Conservation (phyloP, 108 stramenopile species). For the Cyclostephanos tholiformis region DNA sequence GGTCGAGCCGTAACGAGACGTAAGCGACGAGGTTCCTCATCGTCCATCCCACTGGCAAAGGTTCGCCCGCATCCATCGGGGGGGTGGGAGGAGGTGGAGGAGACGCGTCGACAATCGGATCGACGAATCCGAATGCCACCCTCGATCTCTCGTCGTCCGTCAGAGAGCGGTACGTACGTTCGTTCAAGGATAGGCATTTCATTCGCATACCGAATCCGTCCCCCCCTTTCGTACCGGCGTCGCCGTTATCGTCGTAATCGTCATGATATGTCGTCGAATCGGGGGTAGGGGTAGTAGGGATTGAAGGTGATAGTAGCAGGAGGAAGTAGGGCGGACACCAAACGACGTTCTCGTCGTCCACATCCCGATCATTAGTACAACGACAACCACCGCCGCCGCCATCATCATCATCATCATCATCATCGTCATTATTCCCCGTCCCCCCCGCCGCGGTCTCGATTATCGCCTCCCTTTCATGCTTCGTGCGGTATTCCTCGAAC, state of each 20-base stretch:
- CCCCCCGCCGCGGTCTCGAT: neutral
- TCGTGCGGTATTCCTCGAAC: slow-evolving; percentile 25
- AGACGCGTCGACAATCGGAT: slow-evolving; percentile 40
- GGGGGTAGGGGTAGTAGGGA: no score
- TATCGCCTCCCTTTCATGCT: slow-evolving; percentile 22
- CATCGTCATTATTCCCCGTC: neutral
- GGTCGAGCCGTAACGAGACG: slow-evolving; percentile 58
- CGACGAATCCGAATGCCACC: slow-evolving; percentile 70
- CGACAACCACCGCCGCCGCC: no score
- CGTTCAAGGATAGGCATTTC: slow-evolving; percentile 33
- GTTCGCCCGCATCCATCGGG: neutral
- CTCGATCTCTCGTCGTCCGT: slow-evolving; percentile 33
- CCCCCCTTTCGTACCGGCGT: neutral
- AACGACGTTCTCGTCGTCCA: neutral
- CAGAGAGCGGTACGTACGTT: slow-evolving; percentile 29
- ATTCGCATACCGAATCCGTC: neutral
- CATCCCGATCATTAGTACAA: neutral
- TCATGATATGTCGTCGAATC: neutral
- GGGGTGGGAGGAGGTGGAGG: slow-evolving; percentile 7
- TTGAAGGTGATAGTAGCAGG: slow-evolving; percentile 25
- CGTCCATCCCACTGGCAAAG: slow-evolving; percentile 75
- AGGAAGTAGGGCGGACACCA: slow-evolving; percentile 54
- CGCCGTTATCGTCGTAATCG: neutral
- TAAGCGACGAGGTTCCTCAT: slow-evolving; percentile 80
- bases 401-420: neutral